Conservation (phyloP, 2,329 filamentous ascomycete species). For the Neoarthrinium moseri region DNA sequence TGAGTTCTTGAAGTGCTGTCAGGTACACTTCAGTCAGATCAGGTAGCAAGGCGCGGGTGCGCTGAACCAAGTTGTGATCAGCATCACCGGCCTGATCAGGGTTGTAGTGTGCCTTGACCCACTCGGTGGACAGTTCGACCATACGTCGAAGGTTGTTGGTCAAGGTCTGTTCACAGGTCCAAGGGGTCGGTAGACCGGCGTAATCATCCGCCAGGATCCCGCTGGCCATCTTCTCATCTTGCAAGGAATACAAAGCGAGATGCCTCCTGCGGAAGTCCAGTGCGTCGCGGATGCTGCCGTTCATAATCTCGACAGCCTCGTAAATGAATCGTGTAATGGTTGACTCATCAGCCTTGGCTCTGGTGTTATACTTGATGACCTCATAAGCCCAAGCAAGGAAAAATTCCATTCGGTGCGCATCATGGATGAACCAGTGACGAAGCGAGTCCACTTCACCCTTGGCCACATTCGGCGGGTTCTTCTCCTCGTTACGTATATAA, state of each 20-base stretch:
- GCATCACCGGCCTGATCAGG: constrained; percentile 24
- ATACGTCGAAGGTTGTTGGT: constrained; percentile 62
- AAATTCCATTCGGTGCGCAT: constrained; percentile 69
- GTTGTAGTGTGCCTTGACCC: constrained; percentile 48
- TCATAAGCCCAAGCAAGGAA: constrained; percentile 79
- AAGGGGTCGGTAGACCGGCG: constrained; percentile 72
- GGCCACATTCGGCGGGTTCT: constrained; percentile 62
- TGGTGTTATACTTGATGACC: constrained; percentile 70
- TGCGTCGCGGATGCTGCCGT: constrained; percentile 67
- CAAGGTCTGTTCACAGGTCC: constrained; percentile 72
- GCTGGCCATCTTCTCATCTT: constrained; percentile 62
- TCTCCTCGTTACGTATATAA: constrained; percentile 74
- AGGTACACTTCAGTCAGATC: constrained; percentile 55
- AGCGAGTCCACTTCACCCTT: constrained; percentile 75
- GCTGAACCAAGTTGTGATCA: constrained; percentile 37
- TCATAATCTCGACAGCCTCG: constrained; percentile 66
- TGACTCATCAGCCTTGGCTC: constrained; percentile 55
- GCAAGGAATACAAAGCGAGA: constrained; percentile 69
- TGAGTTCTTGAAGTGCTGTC: constrained; percentile 51
- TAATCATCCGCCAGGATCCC: constrained; percentile 65
- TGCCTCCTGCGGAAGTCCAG: constrained; percentile 73
- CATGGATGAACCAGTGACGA: constrained; percentile 82
- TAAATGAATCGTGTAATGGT: constrained; percentile 55
- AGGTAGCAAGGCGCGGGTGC: constrained; percentile 48
- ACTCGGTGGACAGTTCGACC: constrained; percentile 55